Evolutionary conservation across 371 early-diverging fungal genomes (phyloP), one percentile per base, ranked within the genome.

Genomic region (Actinomucor elegans): DNA sequence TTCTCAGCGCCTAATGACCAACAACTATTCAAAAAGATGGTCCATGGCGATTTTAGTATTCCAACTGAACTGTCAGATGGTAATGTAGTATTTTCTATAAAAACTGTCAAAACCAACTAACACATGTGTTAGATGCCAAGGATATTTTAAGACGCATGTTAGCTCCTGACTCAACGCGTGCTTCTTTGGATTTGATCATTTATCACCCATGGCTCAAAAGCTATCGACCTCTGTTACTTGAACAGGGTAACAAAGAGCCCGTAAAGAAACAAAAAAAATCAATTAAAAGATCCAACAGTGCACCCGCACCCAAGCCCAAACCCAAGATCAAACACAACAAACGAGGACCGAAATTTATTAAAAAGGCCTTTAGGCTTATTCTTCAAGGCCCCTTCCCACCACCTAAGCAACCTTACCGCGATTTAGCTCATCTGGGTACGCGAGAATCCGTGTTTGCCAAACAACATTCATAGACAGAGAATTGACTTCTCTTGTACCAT

Each of bases 131-230:
- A 75, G 75, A 71, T 46, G 65, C 59, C 12, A 73, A 70, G 34
- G 76, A 76, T 58, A 42, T 76, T 15, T 44, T 76, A 24, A 56
- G 54, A 26, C 61, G 68, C 11, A 70, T 76, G 73, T 44, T 76
- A 31, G 66, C 73, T 27, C 71, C 76, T 11, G 66, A 66, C 42
- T 23, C 54, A 2, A 62, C 56, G 10, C 51, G 77, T 11, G 73
- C 73, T 14, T 73, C 77, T 12, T 48, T 76, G 21, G 77, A 76
- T 49, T 56, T 73, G 4, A 52, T 76, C 15, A 58, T 71, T 11
- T 66, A 67, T 42, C 77, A 76, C 51, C 71, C 71, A 23, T 76
- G 77, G 77, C 32, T 76, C 14, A 43, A 56, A 34, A 23, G 59
- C 12, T 67, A 63, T 17, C 34, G 57, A 14, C 46, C 46, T 7